phyloP scores from a whole-genome alignment of 768 basidiomycete species.

The Boletus pseudo-olivaceus region DNA sequence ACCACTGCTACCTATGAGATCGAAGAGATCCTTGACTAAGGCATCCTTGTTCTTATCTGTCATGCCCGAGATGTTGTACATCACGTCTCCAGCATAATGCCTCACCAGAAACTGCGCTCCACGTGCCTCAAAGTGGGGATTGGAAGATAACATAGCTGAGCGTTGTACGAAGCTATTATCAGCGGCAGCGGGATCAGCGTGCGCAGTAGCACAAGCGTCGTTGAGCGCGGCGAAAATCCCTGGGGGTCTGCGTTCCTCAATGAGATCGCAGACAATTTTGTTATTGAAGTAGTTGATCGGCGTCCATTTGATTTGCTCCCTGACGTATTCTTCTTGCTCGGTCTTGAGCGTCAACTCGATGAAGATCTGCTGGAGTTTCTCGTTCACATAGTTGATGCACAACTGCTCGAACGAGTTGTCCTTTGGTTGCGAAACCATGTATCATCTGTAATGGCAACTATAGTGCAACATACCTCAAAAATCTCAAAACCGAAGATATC shows the following conservation, averaged over 20 bases:
- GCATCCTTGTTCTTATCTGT: slow-evolving; percentile 99
- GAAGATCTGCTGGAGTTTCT: slow-evolving; percentile 99
- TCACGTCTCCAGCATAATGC: slow-evolving; percentile 98
- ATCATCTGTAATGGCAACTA: slow-evolving; percentile 1
- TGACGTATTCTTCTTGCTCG: slow-evolving; percentile 98
- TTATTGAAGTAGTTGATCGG: slow-evolving; percentile 99
- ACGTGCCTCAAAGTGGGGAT: slow-evolving; percentile 92
- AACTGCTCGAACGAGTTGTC: slow-evolving; percentile 97
- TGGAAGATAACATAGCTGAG: slow-evolving; percentile 72
- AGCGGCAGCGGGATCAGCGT: slow-evolving; percentile 93
- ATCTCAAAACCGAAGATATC: slow-evolving; percentile 99
- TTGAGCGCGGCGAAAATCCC: slow-evolving; percentile 98
- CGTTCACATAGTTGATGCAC: slow-evolving; percentile 99
- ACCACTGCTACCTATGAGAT: slow-evolving; percentile 74
- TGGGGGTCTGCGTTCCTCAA: slow-evolving; percentile 93
- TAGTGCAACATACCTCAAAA: slow-evolving; percentile 62
- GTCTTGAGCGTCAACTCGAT: slow-evolving; percentile 98
- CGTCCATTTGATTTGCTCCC: slow-evolving; percentile 98
- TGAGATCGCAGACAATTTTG: slow-evolving; percentile 96
- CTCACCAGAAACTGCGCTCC: slow-evolving; percentile 92
- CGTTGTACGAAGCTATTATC: slow-evolving; percentile 97
- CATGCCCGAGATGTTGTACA: slow-evolving; percentile 97
- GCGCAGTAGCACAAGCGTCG: slow-evolving; percentile 98
- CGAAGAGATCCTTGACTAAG: slow-evolving; percentile 89
- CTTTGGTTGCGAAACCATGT: slow-evolving; percentile 39